Evolutionary conservation across 2,329 filamentous ascomycete species (phyloP).

Genomic region (Hymenotorrendiella dingleyae): DNA sequence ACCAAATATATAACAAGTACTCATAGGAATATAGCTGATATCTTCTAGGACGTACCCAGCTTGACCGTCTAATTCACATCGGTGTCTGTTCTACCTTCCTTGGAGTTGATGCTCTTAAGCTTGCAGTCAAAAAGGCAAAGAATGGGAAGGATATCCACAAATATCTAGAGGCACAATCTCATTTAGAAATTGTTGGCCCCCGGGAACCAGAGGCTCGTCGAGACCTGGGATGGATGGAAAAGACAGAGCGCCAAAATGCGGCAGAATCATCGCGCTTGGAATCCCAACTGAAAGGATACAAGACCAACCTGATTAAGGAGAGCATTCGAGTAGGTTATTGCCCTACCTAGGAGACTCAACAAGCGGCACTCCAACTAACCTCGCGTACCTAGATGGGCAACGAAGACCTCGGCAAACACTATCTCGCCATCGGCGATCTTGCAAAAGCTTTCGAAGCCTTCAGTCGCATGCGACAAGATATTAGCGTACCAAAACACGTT

Average conservation of each 20-base stretch:
- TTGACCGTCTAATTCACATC: slow-evolving; percentile 76
- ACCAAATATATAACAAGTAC: not conserved
- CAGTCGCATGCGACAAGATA: slow-evolving; percentile 82
- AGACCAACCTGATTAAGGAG: slow-evolving; percentile 95
- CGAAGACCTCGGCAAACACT: slow-evolving; percentile 82
- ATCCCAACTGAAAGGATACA: slow-evolving; percentile 81
- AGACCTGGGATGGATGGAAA: slow-evolving; percentile 72
- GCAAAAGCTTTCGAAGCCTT: slow-evolving; percentile 70
- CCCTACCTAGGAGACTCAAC: not conserved
- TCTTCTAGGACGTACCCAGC: slow-evolving; percentile 65
- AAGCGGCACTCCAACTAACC: not conserved
- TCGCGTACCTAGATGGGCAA: slow-evolving; percentile 69
- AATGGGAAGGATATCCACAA: slow-evolving; percentile 63
- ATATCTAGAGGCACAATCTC: slow-evolving; percentile 65
- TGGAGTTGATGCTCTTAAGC: slow-evolving; percentile 71
- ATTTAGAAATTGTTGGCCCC: slow-evolving; percentile 57
- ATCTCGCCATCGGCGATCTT: slow-evolving; percentile 72
- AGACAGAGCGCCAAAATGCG: slow-evolving; percentile 59
- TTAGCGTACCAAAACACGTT: slow-evolving; percentile 77
- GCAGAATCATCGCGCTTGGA: slow-evolving; percentile 72
- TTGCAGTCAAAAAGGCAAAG: slow-evolving; percentile 72
- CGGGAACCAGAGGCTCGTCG: slow-evolving; percentile 59
- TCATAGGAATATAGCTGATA: slow-evolving; percentile 5
- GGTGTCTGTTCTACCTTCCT: slow-evolving; percentile 72
- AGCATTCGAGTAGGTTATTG: slow-evolving; percentile 68